Conservation (phyloP, 148 eudicot genomes). For the Chenopodium album region DNA sequence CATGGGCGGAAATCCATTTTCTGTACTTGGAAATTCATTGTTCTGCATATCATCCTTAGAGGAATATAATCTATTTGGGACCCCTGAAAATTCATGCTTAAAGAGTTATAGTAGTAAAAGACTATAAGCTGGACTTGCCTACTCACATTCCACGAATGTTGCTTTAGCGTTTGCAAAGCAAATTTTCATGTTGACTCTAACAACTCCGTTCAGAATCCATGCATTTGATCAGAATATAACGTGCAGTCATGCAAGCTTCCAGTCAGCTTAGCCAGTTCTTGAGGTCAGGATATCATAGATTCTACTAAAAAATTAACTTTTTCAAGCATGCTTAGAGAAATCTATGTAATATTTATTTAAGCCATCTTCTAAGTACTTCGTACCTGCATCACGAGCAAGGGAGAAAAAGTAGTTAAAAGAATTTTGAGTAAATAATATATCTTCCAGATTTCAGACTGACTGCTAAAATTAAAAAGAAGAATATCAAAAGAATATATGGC, state of each 20-base stretch:
- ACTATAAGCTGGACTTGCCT: conserved; percentile 6
- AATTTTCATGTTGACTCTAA: conserved; percentile 22
- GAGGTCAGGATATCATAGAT: not conserved
- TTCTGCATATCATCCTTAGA: conserved; percentile 6
- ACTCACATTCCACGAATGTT: conserved; percentile 25
- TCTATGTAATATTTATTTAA: not conserved
- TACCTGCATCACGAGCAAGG: conserved; percentile 10
- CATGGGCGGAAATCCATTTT: conserved; percentile 13
- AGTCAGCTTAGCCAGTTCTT: not conserved
- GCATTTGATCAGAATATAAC: not conserved
- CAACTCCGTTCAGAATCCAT: not conserved
- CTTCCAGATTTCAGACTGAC: not conserved
- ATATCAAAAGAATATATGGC: conserved; percentile 11
- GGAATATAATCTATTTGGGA: conserved; percentile 30
- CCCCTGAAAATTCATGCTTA: conserved; percentile 11
- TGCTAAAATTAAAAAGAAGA: not conserved
- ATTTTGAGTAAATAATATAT: conserved; percentile 7
- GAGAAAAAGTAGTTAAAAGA: not conserved
- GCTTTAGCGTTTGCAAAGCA: not conserved
- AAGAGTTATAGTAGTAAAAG: not conserved
- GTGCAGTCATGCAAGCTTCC: not conserved
- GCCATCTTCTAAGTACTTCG: conserved; percentile 19
- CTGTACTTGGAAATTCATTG: conserved; percentile 10
- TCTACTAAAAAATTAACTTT: not conserved
- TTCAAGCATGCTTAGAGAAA: not conserved